phyloP scores from a whole-genome alignment of 2,329 filamentous ascomycete genomes.

The Neopestalotiopsis clavispora region DNA sequence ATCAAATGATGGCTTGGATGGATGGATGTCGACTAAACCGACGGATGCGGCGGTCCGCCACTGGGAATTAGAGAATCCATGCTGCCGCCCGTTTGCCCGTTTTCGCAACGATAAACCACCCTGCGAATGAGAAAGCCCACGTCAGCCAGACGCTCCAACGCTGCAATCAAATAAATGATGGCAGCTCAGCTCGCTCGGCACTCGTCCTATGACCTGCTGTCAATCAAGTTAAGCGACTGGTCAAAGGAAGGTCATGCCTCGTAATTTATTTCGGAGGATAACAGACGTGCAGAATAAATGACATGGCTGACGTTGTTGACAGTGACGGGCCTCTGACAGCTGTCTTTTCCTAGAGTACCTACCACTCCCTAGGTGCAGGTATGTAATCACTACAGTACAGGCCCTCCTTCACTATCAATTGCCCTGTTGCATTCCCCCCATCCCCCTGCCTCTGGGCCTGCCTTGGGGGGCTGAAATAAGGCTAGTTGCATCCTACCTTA shows the following conservation, averaged over 20 bases:
- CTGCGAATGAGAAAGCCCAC: not conserved
- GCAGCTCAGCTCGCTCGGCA: not conserved
- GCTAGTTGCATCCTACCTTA: not conserved
- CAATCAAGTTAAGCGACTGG: no score
- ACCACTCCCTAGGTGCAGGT: no score
- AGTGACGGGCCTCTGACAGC: slow-evolving; percentile 1
- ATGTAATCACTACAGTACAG: no score
- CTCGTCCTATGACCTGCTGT: not conserved
- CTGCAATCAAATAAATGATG: not conserved
- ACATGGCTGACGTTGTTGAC: not conserved
- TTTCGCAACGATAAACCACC: not conserved
- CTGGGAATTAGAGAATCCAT: not conserved
- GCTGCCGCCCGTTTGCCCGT: not conserved
- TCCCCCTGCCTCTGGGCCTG: not conserved
- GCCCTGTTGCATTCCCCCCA: not conserved
- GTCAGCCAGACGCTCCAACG: not conserved
- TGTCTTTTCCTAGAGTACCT: not conserved
- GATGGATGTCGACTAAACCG: not conserved
- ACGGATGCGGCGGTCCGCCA: not conserved
- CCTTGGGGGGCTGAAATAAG: not conserved
- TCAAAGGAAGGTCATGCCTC: not conserved
- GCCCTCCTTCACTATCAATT: not conserved
- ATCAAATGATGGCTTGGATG: no score
- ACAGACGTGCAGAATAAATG: not conserved
- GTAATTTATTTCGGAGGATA: slow-evolving; percentile 1